Base-by-base conservation (phyloP, 2,329 filamentous ascomycete genomes). In the Bipolaris bicolor region DNA sequence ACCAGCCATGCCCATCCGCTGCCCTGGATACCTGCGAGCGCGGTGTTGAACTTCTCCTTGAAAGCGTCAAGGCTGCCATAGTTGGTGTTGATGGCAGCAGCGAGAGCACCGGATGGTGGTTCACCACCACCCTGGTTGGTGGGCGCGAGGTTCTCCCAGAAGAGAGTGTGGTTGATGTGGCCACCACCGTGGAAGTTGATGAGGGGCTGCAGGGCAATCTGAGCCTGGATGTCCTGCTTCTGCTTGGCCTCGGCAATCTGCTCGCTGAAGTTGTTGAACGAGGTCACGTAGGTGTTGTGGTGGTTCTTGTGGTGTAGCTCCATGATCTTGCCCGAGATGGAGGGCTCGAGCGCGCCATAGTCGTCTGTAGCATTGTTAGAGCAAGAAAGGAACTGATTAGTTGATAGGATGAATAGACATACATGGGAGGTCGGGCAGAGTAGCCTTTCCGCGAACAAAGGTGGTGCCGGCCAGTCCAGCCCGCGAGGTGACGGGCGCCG, bases 261-360 rank as follows among this genome's bases (percentile, higher is more conserved):
- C 78, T 92, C 88, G 66, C 87, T 81, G 56, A 91, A 89, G 60
- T 88, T 84, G 82, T 97, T 97, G 83, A 91, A 90, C 77, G 89
- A 90, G 79, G 88, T 95, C 69, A 97, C 91, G 78, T 97, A 97
- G 72, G 92, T 93, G 80, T 94, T 88, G 83, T 97, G 93, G 84
- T 97, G 92, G 80, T 92, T 94, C 81, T 86, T 88, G 86, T 97
- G 90, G 84, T 97, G 93, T 44, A 96, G 86, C 82, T 96, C 91
- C 93, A 97, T 97, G 82, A 97, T 97, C 81, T 95, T 87, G 77
- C 90, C 90, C 47, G 90, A 93, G 81, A 97, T 85, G 75, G 84
- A 78, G 66, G 86, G 86, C 82, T 99, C 95, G 71, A 99, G 92
- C 50, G 93, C 95, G 76, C 90, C 91, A 79, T 97, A 99, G 84